Evolutionary conservation across 257 asterid genomes (phyloP).

Genomic region (Euphrasia confusa): DNA sequence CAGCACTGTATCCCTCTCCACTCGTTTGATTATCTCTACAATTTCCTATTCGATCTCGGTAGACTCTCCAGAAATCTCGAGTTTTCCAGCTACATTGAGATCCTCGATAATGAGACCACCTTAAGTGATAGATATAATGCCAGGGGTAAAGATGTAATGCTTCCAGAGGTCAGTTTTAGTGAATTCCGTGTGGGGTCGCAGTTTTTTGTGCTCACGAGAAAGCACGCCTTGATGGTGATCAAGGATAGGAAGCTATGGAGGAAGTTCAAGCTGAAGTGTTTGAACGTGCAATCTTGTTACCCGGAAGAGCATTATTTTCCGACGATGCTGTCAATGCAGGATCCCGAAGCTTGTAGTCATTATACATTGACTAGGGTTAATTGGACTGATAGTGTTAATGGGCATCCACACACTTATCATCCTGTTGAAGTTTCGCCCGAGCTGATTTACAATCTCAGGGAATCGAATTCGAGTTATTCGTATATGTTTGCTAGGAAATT

Average conservation of each 20-base stretch:
- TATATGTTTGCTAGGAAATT: constrained; percentile 79
- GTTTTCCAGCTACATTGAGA: constrained; percentile 45
- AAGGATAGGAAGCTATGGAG: constrained; percentile 81
- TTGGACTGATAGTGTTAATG: constrained; percentile 74
- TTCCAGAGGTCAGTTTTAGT: constrained; percentile 64
- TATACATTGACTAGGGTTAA: constrained; percentile 77
- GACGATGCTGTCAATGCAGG: constrained; percentile 71
- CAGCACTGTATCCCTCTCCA: constrained; percentile 49
- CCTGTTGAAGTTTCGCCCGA: constrained; percentile 57
- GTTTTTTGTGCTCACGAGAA: constrained; percentile 64
- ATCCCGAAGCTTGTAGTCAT: constrained; percentile 52
- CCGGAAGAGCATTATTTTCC: constrained; percentile 97
- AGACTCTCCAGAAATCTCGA: constrained; percentile 44
- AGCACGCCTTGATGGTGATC: constrained; percentile 65
- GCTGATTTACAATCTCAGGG: constrained; percentile 61
- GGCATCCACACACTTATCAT: constrained; percentile 86
- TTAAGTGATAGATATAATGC: constrained; percentile 61
- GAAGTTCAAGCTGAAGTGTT: constrained; percentile 71
- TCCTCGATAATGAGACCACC: constrained; percentile 36
- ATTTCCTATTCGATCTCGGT: constrained; percentile 51
- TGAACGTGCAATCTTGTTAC: constrained; percentile 71
- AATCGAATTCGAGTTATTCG: constrained; percentile 54
- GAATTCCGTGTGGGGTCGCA: constrained; percentile 79
- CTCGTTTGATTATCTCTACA: constrained; percentile 42
- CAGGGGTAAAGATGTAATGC: constrained; percentile 68